Evolutionary conservation across 257 asterid genomes (phyloP), one percentile per base, ranked within the genome.

Genomic region (Solanum clarkiae): DNA sequence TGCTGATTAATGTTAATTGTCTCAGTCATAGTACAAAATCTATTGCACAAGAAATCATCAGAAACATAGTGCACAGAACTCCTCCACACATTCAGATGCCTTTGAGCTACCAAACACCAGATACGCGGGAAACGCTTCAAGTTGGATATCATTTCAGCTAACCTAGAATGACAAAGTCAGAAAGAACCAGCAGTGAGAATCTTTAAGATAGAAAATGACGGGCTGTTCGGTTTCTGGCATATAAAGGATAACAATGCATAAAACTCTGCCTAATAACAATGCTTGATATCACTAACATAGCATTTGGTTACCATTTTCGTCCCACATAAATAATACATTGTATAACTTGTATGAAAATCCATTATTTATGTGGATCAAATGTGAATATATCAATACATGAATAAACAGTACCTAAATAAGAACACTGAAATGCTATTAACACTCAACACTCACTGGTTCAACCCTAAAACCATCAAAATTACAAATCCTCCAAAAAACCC

Each of bases 21-120:
- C 70, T 89, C 90, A 4, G 90, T 83, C 53, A 51, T 75, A 11
- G 92, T 87, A 90, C 94, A 89, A 59, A 91, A 92, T 72, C 89
- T 63, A 84, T 89, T 80, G 84, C 82, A 83, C 84, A 89, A 84
- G 1, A 82, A 32, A 57, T 85, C 15, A 74, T 87, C 90, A 85
- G 85, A 86, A 60, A 81, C 54, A 51, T 49, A 47, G 82, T 65
- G 32, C 89, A 77, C 77, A 69, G 32, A 84, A 51, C 70, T 87
- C 84, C 84, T 77, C 59, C 15, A 70, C 65, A 69, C 62, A 84
- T 60, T 81, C 86, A 80, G 70, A 84, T 62, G 22, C 65, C 55
- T 26, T 49, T 26, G 86, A 72, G 86, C 81, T 84, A 82, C 54
- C 86, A 86, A 71, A 54, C 84, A 90, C 86, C 89, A 87, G 85